Percentiles rank a stretch among this genome's conserved stretches.
Evolutionary conservation across 371 early-diverging fungal genomes (phyloP).

Genomic region (Actinomortierella ambigua): DNA sequence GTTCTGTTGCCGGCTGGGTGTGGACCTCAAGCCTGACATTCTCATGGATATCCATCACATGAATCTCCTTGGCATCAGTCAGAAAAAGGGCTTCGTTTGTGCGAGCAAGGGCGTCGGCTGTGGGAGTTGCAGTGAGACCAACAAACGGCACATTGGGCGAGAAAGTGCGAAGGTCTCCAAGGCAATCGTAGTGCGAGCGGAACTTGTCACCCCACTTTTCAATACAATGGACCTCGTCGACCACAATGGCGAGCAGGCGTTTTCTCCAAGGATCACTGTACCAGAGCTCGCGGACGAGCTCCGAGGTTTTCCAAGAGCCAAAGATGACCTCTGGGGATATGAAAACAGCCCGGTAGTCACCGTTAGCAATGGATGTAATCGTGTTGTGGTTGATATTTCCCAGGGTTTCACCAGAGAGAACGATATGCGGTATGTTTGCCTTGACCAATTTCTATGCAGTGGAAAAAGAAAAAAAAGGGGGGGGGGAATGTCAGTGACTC

Average conservation of each 20-base stretch:
- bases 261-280: neutral
- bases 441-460: slow-evolving; percentile 12
- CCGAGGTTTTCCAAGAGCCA: slow-evolving; percentile 2
- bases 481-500: neutral
- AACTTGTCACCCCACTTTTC: slow-evolving; percentile 13
- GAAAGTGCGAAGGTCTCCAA: neutral
- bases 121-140: slow-evolving; percentile 15
- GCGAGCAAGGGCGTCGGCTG: slow-evolving; percentile 3
- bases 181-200: no score
- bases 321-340: slow-evolving; percentile 10
- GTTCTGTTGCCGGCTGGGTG: slow-evolving; percentile 10
- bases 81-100: slow-evolving; percentile 8
- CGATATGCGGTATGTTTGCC: slow-evolving; percentile 11
- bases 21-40: slow-evolving; percentile 15
- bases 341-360: slow-evolving; percentile 18
- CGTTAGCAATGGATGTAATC: slow-evolving; percentile 2
- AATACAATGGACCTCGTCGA: slow-evolving; percentile 18
- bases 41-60: slow-evolving; percentile 7
- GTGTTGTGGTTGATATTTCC: slow-evolving; percentile 1
- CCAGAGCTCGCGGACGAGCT: slow-evolving; percentile 10
- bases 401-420: slow-evolving; percentile 11
- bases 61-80: slow-evolving; percentile 1
- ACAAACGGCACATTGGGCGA: slow-evolving; percentile 13
- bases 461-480: slow-evolving; percentile 4
- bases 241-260: slow-evolving; percentile 11